Base-by-base conservation (phyloP, 495 filamentous ascomycete species). In the Aspergillus avenaceus region DNA sequence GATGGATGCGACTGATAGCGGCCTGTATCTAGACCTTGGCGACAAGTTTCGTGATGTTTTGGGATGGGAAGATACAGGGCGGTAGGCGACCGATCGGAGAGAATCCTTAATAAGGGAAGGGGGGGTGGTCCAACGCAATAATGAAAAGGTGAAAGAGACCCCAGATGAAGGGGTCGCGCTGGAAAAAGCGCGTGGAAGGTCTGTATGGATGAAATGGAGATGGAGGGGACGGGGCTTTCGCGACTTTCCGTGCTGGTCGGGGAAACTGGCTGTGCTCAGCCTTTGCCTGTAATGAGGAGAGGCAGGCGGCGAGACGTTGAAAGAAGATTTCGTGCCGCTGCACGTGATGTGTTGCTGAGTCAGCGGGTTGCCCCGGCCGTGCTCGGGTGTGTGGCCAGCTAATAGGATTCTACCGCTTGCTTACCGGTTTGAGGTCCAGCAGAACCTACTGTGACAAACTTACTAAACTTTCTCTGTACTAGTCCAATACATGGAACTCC, bases 171-270 rank as follows among this genome's bases (percentile, higher is more conserved):
- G 57, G 55, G 52, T 47, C 49, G 62, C 54, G 68, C 59, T 59
- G 65, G 37, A 56, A 53, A 61, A 59, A 54, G 64, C 66, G 69
- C 63, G 69, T 66, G 59, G 56, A 51, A 59, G 62, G 52, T 36
- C 49, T 54, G 59, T 61, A 64, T 68, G 60, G 67, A 74, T 71
- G 66, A 63, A 67, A 70, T 69, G 66, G 71, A 56, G 71, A 72
- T 74, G 67, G 66, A 66, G 64, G 64, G 61, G 68, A 67, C 60
- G 58, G 58, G 64, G 63, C 56, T 67, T 73, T 70, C 70, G 70
- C 72, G 72, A 70, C 68, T 65, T 60, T 55, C 55, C 53, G 53
- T 66, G 61, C 62, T 72, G 57, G 61, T 64, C 67, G 68, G 70
- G 64, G 69, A 68, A 67, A 64, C 59, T 65, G 64, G 64, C 64